Percentiles rank a stretch among this genome's conserved stretches.
Evolutionary conservation across 2,329 filamentous ascomycete genomes (phyloP).

Genomic region (Xylariaceae sp.): DNA sequence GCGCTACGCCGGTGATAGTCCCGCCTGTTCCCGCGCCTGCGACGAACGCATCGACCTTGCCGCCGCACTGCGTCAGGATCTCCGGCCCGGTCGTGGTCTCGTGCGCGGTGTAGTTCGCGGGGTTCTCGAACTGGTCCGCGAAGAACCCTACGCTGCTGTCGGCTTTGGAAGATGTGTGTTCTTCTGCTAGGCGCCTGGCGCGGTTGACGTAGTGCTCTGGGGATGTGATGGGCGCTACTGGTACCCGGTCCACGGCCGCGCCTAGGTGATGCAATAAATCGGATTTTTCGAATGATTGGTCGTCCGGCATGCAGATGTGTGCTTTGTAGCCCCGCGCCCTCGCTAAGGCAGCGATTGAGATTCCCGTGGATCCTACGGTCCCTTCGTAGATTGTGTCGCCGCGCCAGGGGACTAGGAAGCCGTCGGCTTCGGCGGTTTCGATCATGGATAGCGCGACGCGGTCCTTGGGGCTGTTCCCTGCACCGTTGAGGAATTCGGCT

Average conservation of each 20-base stretch:
- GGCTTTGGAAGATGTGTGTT: slow-evolving; percentile 61
- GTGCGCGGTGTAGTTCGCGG: slow-evolving; percentile 86
- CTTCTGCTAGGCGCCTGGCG: slow-evolving; percentile 70
- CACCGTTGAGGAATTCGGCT: slow-evolving; percentile 94
- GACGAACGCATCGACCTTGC: slow-evolving; percentile 79
- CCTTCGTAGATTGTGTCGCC: slow-evolving; percentile 98
- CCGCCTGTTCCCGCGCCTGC: slow-evolving; percentile 93
- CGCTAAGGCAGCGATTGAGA: slow-evolving; percentile 86
- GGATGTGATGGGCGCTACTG: slow-evolving; percentile 90
- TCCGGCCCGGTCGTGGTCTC: slow-evolving; percentile 82
- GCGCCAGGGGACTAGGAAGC: slow-evolving; percentile 71
- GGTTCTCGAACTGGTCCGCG: slow-evolving; percentile 92
- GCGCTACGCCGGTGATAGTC: slow-evolving; percentile 83
- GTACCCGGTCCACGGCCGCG: slow-evolving; percentile 86
- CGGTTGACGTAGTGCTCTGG: slow-evolving; percentile 93
- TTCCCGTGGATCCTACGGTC: slow-evolving; percentile 93
- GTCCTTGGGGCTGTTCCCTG: slow-evolving; percentile 91
- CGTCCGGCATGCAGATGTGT: slow-evolving; percentile 96
- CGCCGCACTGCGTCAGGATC: slow-evolving; percentile 75
- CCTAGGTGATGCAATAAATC: slow-evolving; percentile 86
- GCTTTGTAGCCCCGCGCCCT: slow-evolving; percentile 85
- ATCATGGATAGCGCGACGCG: slow-evolving; percentile 92
- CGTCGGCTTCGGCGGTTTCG: slow-evolving; percentile 71
- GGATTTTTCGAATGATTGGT: slow-evolving; percentile 85
- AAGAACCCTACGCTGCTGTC: slow-evolving; percentile 80